phyloP scores from a whole-genome alignment of 2,329 filamentous ascomycete genomes.

The Dichotomopilus funicola region DNA sequence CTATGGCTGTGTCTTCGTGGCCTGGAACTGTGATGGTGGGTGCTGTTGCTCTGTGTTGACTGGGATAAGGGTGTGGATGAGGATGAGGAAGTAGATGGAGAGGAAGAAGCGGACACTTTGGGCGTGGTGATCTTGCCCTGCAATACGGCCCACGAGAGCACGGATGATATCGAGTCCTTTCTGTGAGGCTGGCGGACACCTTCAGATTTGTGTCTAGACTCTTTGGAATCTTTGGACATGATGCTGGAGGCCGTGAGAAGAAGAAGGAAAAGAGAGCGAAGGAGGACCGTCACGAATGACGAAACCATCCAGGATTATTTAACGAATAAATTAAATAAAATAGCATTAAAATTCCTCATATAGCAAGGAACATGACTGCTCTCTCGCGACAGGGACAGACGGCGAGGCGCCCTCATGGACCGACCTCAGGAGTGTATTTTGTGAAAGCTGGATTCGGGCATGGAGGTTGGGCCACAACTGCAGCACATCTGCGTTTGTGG shows the following conservation, averaged over 20 bases:
- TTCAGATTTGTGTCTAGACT: constrained; percentile 17
- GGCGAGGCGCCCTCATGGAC: neutral
- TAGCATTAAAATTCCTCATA: constrained; percentile 13
- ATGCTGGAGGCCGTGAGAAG: constrained; percentile 5
- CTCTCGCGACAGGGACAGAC: neutral
- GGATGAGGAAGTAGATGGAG: neutral
- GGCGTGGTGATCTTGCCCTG: constrained; percentile 14
- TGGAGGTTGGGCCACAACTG: constrained; percentile 25
- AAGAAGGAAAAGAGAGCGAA: constrained; percentile 8
- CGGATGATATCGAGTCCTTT: constrained; percentile 23
- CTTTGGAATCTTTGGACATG: constrained; percentile 21
- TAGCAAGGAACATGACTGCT: neutral
- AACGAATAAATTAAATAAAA: constrained; percentile 2
- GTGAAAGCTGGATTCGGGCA: constrained; percentile 19
- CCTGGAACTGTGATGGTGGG: constrained; percentile 4
- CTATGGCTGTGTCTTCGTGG: constrained; percentile 23
- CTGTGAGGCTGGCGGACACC: constrained; percentile 19
- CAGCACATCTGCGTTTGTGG: constrained; percentile 16
- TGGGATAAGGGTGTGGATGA: constrained; percentile 5
- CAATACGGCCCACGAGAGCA: constrained; percentile 22
- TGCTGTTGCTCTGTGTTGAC: neutral
- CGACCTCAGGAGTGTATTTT: constrained; percentile 9
- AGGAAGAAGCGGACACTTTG: constrained; percentile 5
- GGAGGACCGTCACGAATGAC: constrained; percentile 8
- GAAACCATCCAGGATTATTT: constrained; percentile 14